Evolutionary conservation across 2,329 filamentous ascomycete genomes (phyloP).

Genomic region (Escovopsis sp.): DNA sequence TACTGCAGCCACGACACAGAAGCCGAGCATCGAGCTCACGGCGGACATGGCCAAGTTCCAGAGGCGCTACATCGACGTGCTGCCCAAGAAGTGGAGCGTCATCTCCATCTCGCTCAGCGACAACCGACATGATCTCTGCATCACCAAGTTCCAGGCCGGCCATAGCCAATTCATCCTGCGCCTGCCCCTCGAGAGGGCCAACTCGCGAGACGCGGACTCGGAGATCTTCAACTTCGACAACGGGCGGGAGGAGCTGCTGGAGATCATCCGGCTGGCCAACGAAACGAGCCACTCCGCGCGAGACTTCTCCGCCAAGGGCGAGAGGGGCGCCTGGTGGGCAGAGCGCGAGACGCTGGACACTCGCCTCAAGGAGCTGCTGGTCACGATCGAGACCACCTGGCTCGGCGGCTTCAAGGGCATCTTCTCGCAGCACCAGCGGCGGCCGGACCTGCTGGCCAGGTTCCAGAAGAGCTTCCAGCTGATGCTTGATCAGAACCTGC

Average conservation of each 20-base stretch:
- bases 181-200: constrained; percentile 70
- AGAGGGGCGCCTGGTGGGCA: constrained; percentile 78
- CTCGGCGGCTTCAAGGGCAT: constrained; percentile 88
- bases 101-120: constrained; percentile 77
- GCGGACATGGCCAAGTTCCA: constrained; percentile 53
- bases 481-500: constrained; percentile 71
- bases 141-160: constrained; percentile 68
- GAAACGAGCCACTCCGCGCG: constrained; percentile 61
- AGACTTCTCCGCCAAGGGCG: constrained; percentile 58
- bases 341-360: constrained; percentile 68
- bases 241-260: constrained; percentile 62
- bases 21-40: constrained; percentile 30
- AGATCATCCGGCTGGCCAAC: constrained; percentile 73
- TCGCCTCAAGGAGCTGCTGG: constrained; percentile 61
- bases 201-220: constrained; percentile 60
- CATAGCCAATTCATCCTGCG: constrained; percentile 74
- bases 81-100: constrained; percentile 72
- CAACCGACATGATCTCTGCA: constrained; percentile 67
- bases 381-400: constrained; percentile 86
- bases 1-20: constrained; percentile 16
- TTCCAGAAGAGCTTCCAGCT: constrained; percentile 69
- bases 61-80: constrained; percentile 67
- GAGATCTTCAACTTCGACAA: constrained; percentile 74
- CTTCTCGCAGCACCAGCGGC: constrained; percentile 60
- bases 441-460: constrained; percentile 49